Evolutionary conservation across 2,329 filamentous ascomycete species (phyloP).

Genomic region (Hymenoscyphus fraxineus): DNA sequence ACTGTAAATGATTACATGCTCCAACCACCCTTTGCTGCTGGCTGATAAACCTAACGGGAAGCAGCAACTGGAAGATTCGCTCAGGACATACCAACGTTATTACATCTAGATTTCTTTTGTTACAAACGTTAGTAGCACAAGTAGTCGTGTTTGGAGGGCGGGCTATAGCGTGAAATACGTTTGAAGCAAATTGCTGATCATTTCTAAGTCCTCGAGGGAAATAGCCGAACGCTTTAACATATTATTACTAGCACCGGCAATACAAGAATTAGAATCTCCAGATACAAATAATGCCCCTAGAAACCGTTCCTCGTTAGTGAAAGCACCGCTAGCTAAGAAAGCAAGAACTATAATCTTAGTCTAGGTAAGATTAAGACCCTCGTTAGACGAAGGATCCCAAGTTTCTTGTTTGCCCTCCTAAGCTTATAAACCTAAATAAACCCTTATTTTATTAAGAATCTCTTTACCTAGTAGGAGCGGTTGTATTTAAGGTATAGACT

Average conservation of each 20-base stretch:
- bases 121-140: conserved; percentile 58
- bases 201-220: conserved; percentile 63
- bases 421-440: too few species aligned
- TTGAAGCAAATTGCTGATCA: conserved; percentile 65
- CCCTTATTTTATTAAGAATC: too few species aligned
- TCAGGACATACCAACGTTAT: too few species aligned
- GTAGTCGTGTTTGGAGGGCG: conserved; percentile 71
- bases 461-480: too few species aligned
- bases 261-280: conserved; percentile 74
- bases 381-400: conserved; percentile 57
- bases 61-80: too few species aligned
- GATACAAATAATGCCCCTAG: conserved; percentile 80
- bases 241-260: conserved; percentile 83
- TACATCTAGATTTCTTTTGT: too few species aligned
- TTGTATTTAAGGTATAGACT: too few species aligned
- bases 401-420: conserved; percentile 66
- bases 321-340: conserved; percentile 80
- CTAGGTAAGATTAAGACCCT: conserved; percentile 64
- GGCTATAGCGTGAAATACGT: conserved; percentile 72
- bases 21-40: too few species aligned
- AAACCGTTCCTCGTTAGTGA: conserved; percentile 78
- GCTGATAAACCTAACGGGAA: too few species aligned
- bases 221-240: conserved; percentile 76
- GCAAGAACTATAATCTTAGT: conserved; percentile 66
- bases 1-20: too few species aligned